Evolutionary conservation across 371 early-diverging fungal species (phyloP), one percentile per base, ranked within the genome.

Genomic region (Syncephalastrum sp.): DNA sequence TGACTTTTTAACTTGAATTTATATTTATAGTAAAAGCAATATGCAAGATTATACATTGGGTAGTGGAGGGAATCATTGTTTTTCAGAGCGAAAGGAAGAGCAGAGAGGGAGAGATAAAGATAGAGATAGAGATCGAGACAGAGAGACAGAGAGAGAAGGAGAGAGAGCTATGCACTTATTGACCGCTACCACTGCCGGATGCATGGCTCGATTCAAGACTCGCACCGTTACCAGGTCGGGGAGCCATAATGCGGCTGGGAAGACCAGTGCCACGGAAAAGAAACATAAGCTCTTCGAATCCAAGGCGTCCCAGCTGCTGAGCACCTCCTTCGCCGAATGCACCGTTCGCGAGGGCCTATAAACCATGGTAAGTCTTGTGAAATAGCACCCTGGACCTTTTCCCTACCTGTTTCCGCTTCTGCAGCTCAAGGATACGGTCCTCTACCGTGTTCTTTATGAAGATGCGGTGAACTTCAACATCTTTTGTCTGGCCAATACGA

Each of bases 401-500:
- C 13, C 14, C 33, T 38, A 57, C 63, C 25, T 68, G 67, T 49
- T 70, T 77, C 23, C 65, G 56, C 44, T 70, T 69, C 51, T 75
- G 77, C 5, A 81, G 65, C 15, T 69, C 67, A 23, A 71, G 72
- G 21, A 79, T 75, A 10, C 77, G 77, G 42, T 79, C 75, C 57
- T 81, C 82, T 10, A 81, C 71, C 0, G 75, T 81, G 42, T 72
- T 54, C 10, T 53, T 50, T 15, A 53, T 52, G 13, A 65, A 61
- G 6, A 60, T 59, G 33, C 61, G 64, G 46, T 61, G 55, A 16
- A 54, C 54, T n/a, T 53, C 50, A 17, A 66, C 67, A 50, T 63
- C 43, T 50, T 66, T 57, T 19, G 51, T 61, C 41, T 68, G 68
- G n/a, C 67, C 68, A 67, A 64, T 65, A 27, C 70, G 70, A 58